A percentile compares a stretch with the other conserved stretches of the same genome.
Evolutionary conservation across 1,139 yeast species (phyloP).

Genomic region (Suhomyces yuchorum): DNA sequence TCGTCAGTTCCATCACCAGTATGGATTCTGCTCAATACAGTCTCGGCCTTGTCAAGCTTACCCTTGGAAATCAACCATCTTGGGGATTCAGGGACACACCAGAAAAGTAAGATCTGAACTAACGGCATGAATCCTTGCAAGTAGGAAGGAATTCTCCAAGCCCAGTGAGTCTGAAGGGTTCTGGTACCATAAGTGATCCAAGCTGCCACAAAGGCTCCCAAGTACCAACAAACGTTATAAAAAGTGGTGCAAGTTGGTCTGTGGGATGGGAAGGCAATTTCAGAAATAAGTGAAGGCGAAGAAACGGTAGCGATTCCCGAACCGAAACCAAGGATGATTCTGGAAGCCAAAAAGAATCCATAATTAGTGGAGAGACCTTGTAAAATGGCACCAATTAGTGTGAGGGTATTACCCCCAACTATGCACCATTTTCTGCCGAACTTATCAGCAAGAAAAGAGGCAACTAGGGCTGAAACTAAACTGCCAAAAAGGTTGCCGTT

Average conservation of each 20-base stretch:
- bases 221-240: no score
- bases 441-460: slow-evolving; percentile 40
- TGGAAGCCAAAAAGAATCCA: slow-evolving; percentile 37
- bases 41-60: no score
- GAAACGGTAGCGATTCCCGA: slow-evolving; percentile 37
- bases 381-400: slow-evolving; percentile 26
- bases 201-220: no score
- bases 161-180: no score
- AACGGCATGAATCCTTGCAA: no score
- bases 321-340: slow-evolving; percentile 48
- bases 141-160: no score
- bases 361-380: slow-evolving; percentile 44
- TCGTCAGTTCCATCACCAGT: no score
- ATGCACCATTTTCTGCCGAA: slow-evolving; percentile 43
- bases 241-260: slow-evolving; percentile 48
- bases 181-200: no score
- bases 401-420: slow-evolving; percentile 16
- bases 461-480: slow-evolving; percentile 28
- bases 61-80: no score
- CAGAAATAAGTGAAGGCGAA: slow-evolving; percentile 44
- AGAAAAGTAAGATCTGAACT: no score
- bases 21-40: no score
- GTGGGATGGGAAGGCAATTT: slow-evolving; percentile 49
- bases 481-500: slow-evolving; percentile 28
- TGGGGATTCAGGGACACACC: no score